Base-by-base conservation (phyloP, 257 asterid genomes). In the Capsicum baccatum region DNA sequence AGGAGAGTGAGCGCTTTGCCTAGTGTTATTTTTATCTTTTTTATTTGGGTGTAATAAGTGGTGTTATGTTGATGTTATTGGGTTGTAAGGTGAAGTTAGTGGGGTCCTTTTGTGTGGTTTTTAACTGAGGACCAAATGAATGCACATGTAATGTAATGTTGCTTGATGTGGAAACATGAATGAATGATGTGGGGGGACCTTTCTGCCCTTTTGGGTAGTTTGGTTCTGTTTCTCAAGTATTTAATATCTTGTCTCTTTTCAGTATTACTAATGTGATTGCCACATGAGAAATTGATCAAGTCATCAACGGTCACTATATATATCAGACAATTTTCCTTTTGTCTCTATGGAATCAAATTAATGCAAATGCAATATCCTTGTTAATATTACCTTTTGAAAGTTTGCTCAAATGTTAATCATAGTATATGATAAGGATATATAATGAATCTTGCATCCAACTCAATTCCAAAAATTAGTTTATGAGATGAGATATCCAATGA, bases 1-100 rank as follows among this genome's bases (percentile, higher is more conserved):
- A 96, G 98, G 97, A 93, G 98, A 91, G 98, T 92, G 99, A 91
- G 99, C 98, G 87, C 88, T 83, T 71, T 83, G 55, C 63, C 81
- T 54, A 52, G 81, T 78, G 81, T 14, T 4, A 11, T 0, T 66
- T 6, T 6, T 52, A 0, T 48, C 10, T 48, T 48, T 48, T 11
- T 37, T 7, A 13, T 63, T 33, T 4, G 71, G 6, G 73, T 39
- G 54, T 68, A 68, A 37, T 68, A 68, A 39, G 52, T 67, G 6
- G 48, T 44, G 48, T 44, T 3, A 44, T 44, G 48, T 35, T 33
- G 52, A 33, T 14, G 26, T 79, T 85, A 79, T 83, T 56, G n/a
- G 86, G 42, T 71, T 84, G 80, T 78, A 62, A 58, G 60, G 71
- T 76, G 21, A 79, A 82, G 62, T 79, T n/a, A 79, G 79, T 52